phyloP scores from a whole-genome alignment of 2,329 filamentous ascomycete species.

The Aspergillus sp. region DNA sequence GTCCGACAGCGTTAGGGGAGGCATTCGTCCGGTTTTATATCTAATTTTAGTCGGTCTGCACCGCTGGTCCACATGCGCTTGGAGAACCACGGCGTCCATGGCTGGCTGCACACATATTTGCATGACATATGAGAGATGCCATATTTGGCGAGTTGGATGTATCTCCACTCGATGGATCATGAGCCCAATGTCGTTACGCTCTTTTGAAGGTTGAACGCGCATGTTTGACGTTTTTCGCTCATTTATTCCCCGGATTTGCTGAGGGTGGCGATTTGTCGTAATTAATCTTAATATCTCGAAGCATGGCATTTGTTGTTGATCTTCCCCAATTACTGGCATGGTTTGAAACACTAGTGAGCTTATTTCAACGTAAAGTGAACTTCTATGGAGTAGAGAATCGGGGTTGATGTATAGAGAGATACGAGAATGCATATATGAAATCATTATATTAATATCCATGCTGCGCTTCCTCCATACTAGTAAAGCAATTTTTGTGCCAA shows the following conservation, averaged over 20 bases:
- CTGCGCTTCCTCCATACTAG: too few species aligned
- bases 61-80: too few species aligned
- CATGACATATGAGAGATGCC: not conserved
- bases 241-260: not conserved
- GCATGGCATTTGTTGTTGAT: not conserved
- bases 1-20: conserved; percentile 2
- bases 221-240: conserved; percentile 3
- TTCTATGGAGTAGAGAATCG: too few species aligned
- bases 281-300: not conserved
- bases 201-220: conserved; percentile 1
- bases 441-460: too few species aligned
- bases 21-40: too few species aligned
- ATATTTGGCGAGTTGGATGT: not conserved
- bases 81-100: too few species aligned
- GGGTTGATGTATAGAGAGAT: too few species aligned
- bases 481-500: not conserved
- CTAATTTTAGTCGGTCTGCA: too few species aligned
- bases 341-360: too few species aligned
- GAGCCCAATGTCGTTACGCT: conserved; percentile 12
- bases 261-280: not conserved
- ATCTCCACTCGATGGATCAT: conserved; percentile 1
- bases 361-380: too few species aligned
- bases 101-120: not conserved
- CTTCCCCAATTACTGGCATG: not conserved
- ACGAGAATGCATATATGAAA: too few species aligned